These are phyloP conservation scores for Monilinia fructicola DNA, from an alignment of 2,329 filamentous ascomycete genomes.

Conservation along the genomic window DNA sequence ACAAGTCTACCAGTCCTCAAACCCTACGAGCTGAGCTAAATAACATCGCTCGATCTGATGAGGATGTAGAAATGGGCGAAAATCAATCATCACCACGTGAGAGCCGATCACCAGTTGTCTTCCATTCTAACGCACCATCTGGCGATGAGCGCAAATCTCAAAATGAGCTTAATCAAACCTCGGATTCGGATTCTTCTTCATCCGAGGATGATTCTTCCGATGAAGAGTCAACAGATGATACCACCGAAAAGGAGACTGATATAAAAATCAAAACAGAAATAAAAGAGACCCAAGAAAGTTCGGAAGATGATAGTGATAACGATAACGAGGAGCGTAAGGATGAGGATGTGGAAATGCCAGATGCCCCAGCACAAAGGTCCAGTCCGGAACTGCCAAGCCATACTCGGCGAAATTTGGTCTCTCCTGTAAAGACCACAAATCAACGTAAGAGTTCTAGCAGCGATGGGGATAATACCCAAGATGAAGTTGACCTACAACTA, in stretches of 20 bases:
- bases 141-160: conserved; percentile 11
- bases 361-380: conserved; percentile 22
- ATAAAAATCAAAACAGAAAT: conserved; percentile 12
- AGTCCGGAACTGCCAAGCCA: conserved; percentile 22
- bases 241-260: conserved; percentile 6
- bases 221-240: conserved; percentile 19
- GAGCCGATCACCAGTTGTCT: conserved; percentile 38
- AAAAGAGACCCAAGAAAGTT: conserved; percentile 10
- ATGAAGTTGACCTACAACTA: conserved; percentile 37
- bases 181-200: not conserved
- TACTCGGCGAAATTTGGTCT: conserved; percentile 17
- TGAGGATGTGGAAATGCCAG: conserved; percentile 20
- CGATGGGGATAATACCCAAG: conserved; percentile 32
- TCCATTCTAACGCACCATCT: conserved; percentile 24
- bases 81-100: conserved; percentile 33
- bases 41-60: conserved; percentile 18
- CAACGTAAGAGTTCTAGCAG: conserved; percentile 32
- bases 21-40: not conserved
- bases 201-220: conserved; percentile 13
- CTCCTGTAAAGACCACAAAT: conserved; percentile 19
- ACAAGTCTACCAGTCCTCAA: conserved; percentile 1
- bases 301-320: conserved; percentile 19
- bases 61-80: conserved; percentile 28
- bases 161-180: not conserved
- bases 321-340: conserved; percentile 1